Base-by-base conservation (phyloP, 2,329 filamentous ascomycete genomes). In the Hypoxylon sp. region DNA sequence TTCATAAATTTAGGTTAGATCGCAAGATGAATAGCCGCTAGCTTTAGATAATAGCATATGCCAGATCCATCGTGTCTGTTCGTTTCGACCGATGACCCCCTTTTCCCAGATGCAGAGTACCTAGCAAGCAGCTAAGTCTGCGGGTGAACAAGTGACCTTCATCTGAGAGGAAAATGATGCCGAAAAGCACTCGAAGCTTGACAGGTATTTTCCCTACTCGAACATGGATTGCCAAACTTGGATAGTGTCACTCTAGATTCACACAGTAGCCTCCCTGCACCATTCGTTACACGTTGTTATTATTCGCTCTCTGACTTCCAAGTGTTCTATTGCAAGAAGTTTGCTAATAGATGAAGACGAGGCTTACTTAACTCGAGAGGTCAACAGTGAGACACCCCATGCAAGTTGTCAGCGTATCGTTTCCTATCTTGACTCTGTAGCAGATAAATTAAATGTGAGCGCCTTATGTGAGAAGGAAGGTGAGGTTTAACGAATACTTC, bases 401-500 rank as follows among this genome's bases (percentile, higher is more conserved):
- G 65, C 65, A 68, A 57, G 59, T 51, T 51, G 62, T 55, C 56
- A 56, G 62, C 52, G 30, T 64, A 58, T 56, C 48, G 13, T 60
- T 67, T 52, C 61, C 57, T 58, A 55, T 57, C 36, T 61, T 23
- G 32, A 55, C 53, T 48, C 19, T 63, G 68, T 69, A 67, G 46
- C 66, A 71, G 63, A 65, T 71, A 66, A 55, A 67, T 71, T 69
- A 63, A 68, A 49, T 56, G 51, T 36, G 56, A 38, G 21, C 43
- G 50, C 34, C 61, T 46, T 46, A 43, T 57, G 61, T 58, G 30
- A 60, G 30, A 60, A 61, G 41, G 58, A 57, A 61, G 41, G 49
- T 48, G 38, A 55, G 21, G 41, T 21, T 14, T 38, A 38, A 62
- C 48, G 68, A 71, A 71, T 28, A 46, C 25, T 71, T 71, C 68